phyloP scores from a whole-genome alignment of 1,284 basidiomycete species.

The Tilletia caries region DNA sequence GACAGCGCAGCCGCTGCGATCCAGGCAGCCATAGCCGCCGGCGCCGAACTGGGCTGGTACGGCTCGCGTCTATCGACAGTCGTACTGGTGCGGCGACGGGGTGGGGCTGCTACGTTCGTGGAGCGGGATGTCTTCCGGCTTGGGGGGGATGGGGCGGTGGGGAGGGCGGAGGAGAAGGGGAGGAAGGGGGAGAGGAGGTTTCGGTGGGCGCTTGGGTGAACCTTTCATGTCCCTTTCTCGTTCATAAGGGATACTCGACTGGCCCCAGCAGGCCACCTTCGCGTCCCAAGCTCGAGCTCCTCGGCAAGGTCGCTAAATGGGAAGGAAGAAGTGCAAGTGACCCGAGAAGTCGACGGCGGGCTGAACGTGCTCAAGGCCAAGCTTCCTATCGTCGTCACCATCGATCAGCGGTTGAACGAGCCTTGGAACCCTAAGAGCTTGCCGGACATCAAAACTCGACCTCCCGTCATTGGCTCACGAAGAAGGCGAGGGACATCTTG shows the following conservation, averaged over 20 bases:
- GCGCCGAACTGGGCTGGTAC: constrained; percentile 24
- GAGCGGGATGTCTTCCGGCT: constrained; percentile 30
- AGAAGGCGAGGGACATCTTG: no score
- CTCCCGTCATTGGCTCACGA: no score
- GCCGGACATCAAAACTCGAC: no score
- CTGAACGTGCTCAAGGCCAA: constrained; percentile 75
- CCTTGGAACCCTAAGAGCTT: no score
- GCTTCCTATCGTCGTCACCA: constrained; percentile 84
- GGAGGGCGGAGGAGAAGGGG: constrained; percentile 2
- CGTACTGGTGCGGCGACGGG: constrained; percentile 23
- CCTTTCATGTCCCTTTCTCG: no score
- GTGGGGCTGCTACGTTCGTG: constrained; percentile 18
- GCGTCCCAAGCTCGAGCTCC: constrained; percentile 81
- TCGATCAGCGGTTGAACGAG: constrained; percentile 68
- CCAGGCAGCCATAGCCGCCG: neutral
- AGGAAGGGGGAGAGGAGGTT: neutral
- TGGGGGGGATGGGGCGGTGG: neutral
- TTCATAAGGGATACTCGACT: no score
- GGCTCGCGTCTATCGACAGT: constrained; percentile 32
- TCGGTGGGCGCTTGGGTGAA: no score
- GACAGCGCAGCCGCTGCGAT: neutral
- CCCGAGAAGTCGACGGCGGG: constrained; percentile 92
- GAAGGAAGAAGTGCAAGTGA: constrained; percentile 70
- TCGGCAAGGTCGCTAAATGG: constrained; percentile 60
- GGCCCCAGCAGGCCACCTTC: constrained; percentile 93